Evolutionary conservation across 306 rosid genomes (phyloP).

Genomic region (Amphicarpaea edgeworthii): DNA sequence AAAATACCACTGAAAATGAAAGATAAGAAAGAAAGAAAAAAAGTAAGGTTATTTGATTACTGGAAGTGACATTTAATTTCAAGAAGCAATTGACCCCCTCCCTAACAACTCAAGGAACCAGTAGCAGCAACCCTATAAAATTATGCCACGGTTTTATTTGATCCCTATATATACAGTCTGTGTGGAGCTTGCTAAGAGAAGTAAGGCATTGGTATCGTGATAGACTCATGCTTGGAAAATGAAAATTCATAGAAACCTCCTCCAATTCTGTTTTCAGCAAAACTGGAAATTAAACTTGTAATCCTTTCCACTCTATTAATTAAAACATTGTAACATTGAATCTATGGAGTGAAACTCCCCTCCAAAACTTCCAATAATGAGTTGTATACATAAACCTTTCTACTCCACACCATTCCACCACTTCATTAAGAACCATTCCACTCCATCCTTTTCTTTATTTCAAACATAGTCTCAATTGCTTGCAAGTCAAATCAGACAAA

Average conservation of each 20-base stretch:
- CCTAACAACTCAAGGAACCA: neutral
- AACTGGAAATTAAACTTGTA: neutral
- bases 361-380: neutral
- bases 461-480: neutral
- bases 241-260: neutral
- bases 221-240: neutral
- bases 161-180: neutral
- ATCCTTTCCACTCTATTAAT: neutral
- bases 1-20: no score
- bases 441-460: no score
- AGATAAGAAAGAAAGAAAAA: no score
- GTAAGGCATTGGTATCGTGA: neutral
- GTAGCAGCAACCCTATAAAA: neutral
- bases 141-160: constrained; percentile 2
- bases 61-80: neutral
- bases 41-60: neutral
- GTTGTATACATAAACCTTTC: neutral
- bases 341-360: neutral
- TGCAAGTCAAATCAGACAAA: neutral
- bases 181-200: neutral
- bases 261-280: neutral
- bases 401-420: no score
- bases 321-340: neutral
- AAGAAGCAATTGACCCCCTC: neutral
- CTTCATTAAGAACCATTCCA: no score